Conservation (phyloP, 129 eudicot genomes). For the Oenanthe sinensis region DNA sequence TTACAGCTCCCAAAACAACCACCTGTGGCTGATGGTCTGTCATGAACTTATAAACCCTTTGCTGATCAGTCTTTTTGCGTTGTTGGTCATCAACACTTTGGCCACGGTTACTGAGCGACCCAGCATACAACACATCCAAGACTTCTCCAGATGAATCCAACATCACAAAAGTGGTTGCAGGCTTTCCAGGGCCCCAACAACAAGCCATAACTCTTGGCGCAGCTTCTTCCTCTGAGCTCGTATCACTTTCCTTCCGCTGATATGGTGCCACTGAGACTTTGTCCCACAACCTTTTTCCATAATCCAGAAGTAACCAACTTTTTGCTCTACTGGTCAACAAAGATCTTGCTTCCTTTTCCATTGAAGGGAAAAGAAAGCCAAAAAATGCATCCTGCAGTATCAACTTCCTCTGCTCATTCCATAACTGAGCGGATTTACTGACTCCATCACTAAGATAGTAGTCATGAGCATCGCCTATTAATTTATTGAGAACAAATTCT, state of each 20-base stretch:
- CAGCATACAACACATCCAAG: slow-evolving; percentile 67
- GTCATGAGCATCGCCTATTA: slow-evolving; percentile 54
- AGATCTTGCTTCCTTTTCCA: slow-evolving; percentile 89
- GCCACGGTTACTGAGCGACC: slow-evolving; percentile 67
- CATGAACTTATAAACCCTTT: slow-evolving; percentile 67
- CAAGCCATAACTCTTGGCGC: slow-evolving; percentile 94
- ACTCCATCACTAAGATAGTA: slow-evolving; percentile 64
- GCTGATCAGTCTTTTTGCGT: slow-evolving; percentile 85
- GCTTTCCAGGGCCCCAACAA: slow-evolving; percentile 98
- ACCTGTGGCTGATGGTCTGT: slow-evolving; percentile 81
- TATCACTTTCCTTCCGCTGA: slow-evolving; percentile 53
- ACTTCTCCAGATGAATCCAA: slow-evolving; percentile 91
- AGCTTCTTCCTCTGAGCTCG: slow-evolving; percentile 39
- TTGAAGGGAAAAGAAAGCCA: slow-evolving; percentile 52
- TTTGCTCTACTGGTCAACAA: slow-evolving; percentile 67
- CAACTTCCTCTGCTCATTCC: slow-evolving; percentile 90
- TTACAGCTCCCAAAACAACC: slow-evolving; percentile 79
- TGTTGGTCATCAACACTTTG: slow-evolving; percentile 80
- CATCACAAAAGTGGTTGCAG: slow-evolving; percentile 95
- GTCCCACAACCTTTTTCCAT: slow-evolving; percentile 56
- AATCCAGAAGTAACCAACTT: slow-evolving; percentile 56
- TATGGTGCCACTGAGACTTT: slow-evolving; percentile 80
- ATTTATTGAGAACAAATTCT: slow-evolving; percentile 39
- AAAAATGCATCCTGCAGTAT: slow-evolving; percentile 65
- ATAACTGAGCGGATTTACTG: slow-evolving; percentile 57